Base-by-base conservation (phyloP, 1,139 yeast species). In the Blastobotrys indianensis region DNA sequence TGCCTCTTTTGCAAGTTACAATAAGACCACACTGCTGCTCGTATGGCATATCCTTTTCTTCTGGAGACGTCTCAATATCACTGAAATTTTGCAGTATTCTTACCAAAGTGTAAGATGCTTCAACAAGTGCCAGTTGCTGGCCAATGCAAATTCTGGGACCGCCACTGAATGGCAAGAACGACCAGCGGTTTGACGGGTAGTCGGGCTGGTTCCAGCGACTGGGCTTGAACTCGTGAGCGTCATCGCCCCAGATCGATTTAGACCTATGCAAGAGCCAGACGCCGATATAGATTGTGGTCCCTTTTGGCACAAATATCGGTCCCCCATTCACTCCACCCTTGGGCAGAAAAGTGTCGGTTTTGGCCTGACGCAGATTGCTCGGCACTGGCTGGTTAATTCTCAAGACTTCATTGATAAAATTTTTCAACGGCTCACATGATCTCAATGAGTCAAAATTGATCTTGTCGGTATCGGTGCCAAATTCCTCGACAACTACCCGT, bases 81-180 rank as follows among this genome's bases (percentile, higher is more conserved):
- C 25, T 20, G 7, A 20, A 20, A 7, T 7, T 47, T 57, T 72
- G 76, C 33, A 63, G 59, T 42, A 76, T 57, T 46, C 80, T 63
- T 12, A 67, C 68, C 37, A 72, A 52, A 8, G 72, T 69, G 51
- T 74, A 76, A 2, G 75, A 66, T 3, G 77, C 76, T 59, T 77
- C 82, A 13, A 80, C 75, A 47, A 77, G 68, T 1, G 80, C 81
- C 61, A 73, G 75, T 58, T 77, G 82, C 60, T 77, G 81, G 15
- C 82, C 82, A 42, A 77, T 64, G 55, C 82, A 77, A 47, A 77
- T 75, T 47, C 82, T 65, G 29, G 82, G 82, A 4, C 82, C 82
- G 40, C 81, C 82, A 53, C 76, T 76, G 65, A 76, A 76, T 4
- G 80, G 80, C 30, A 76, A 58, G 57, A 65, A 76, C 5, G 74